A percentile compares a stretch with the other conserved stretches of the same genome.
Evolutionary conservation across 140 eudicot species (phyloP).

Genomic region (Senecio squalidus): DNA sequence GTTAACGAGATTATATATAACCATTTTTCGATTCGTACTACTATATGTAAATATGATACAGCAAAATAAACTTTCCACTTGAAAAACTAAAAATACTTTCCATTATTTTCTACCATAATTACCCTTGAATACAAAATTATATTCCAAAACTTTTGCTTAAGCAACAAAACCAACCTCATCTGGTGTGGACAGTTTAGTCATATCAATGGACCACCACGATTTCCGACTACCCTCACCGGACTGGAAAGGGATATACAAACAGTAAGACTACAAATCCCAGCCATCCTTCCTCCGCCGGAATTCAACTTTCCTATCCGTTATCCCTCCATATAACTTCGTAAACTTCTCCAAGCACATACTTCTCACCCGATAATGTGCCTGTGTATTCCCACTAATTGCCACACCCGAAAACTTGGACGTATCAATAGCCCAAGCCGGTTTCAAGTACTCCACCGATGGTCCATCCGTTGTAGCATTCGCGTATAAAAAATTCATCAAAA

Average conservation of each 20-base stretch:
- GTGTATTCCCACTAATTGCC: slow-evolving; percentile 78
- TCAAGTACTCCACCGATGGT: slow-evolving; percentile 55
- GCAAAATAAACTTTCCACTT: too few relatives aligned
- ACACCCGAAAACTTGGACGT: slow-evolving; percentile 70
- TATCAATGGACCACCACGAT: background rate
- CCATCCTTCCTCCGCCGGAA: slow-evolving; percentile 67
- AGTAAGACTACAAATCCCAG: slow-evolving; percentile 61
- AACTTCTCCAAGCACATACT: slow-evolving; percentile 58
- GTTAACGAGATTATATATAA: too few relatives aligned
- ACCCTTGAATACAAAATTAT: slow-evolving; percentile 16
- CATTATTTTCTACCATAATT: slow-evolving; percentile 18
- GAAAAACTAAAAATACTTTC: too few relatives aligned
- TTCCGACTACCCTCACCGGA: background rate
- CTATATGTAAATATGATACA: too few relatives aligned
- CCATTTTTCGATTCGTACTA: too few relatives aligned
- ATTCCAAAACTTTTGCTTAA: slow-evolving; percentile 8
- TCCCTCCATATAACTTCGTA: slow-evolving; percentile 57
- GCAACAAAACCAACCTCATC: background rate
- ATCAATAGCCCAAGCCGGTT: slow-evolving; percentile 76
- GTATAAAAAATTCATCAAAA: slow-evolving; percentile 72
- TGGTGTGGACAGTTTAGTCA: too few relatives aligned
- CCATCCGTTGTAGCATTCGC: slow-evolving; percentile 46
- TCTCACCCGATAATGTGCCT: slow-evolving; percentile 63
- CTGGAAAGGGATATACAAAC: background rate
- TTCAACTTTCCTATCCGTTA: slow-evolving; percentile 43